Conservation (phyloP, 2,329 filamentous ascomycete species). For the Gaeumannomyces sp. region DNA sequence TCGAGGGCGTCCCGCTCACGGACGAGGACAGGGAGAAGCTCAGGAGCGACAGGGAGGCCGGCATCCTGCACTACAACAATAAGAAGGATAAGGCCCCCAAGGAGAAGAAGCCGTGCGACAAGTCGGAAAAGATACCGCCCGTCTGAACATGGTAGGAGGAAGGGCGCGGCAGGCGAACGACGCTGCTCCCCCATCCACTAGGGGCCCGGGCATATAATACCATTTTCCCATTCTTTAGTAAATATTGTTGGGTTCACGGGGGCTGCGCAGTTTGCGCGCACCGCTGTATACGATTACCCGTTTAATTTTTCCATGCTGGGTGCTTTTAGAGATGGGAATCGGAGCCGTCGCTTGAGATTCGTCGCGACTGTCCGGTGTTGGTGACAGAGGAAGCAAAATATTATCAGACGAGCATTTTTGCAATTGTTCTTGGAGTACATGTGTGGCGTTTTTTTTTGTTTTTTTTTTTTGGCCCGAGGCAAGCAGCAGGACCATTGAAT, state of each 20-base stretch:
- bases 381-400: neutral
- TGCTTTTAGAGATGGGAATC: neutral
- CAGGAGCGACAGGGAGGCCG: slow-evolving; percentile 44
- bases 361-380: neutral
- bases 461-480: neutral
- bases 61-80: slow-evolving; percentile 54
- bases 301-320: neutral
- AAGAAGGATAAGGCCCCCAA: slow-evolving; percentile 45
- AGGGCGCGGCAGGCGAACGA: neutral
- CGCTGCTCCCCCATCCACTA: neutral
- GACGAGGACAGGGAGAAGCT: slow-evolving; percentile 47
- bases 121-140: slow-evolving; percentile 17
- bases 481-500: neutral
- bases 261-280: neutral
- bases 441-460: neutral
- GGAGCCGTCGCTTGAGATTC: neutral
- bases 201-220: neutral
- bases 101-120: slow-evolving; percentile 21
- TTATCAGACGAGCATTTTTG: neutral
- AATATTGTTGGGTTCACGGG: neutral
- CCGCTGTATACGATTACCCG: neutral
- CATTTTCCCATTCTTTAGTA: neutral
- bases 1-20: slow-evolving; percentile 64
- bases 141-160: neutral
- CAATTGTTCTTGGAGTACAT: neutral